These are phyloP conservation scores for Stagonosporopsis cucurbitacearum DNA, from an alignment of 2,329 filamentous ascomycete species.

Conservation along the genomic window DNA sequence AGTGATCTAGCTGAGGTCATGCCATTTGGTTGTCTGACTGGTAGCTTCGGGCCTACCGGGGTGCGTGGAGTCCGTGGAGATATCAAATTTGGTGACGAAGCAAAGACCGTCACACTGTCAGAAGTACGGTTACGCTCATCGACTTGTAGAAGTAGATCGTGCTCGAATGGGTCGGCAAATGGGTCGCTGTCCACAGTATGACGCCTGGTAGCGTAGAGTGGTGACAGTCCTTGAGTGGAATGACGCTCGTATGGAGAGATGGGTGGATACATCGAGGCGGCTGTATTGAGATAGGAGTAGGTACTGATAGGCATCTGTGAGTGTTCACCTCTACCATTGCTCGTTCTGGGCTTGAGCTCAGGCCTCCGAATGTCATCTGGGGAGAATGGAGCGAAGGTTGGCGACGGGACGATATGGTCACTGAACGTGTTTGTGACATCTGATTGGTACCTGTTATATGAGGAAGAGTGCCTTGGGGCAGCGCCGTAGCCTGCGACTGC, in stretches of 20 bases:
- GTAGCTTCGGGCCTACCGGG: slow-evolving; percentile 15
- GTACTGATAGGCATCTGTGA: slow-evolving; percentile 24
- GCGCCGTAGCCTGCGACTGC: slow-evolving; percentile 22
- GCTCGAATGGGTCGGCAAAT: slow-evolving; percentile 36
- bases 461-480: slow-evolving; percentile 13
- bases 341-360: slow-evolving; percentile 5
- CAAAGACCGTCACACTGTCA: slow-evolving; percentile 37
- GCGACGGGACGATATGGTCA: slow-evolving; percentile 30
- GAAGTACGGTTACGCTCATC: slow-evolving; percentile 37
- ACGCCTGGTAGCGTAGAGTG: not conserved
- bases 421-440: slow-evolving; percentile 19
- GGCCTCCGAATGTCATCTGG: slow-evolving; percentile 23
- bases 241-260: slow-evolving; percentile 30
- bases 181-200: slow-evolving; percentile 26
- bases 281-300: slow-evolving; percentile 24
- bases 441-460: slow-evolving; percentile 6
- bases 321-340: slow-evolving; percentile 27
- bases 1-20: slow-evolving; percentile 12
- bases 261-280: slow-evolving; percentile 28
- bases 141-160: slow-evolving; percentile 40
- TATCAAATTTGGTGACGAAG: slow-evolving; percentile 27
- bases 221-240: slow-evolving; percentile 10
- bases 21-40: slow-evolving; percentile 10
- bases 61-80: slow-evolving; percentile 30
- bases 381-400: slow-evolving; percentile 28